phyloP scores from a whole-genome alignment of 768 basidiomycete species.

The Termitomyces sp. region DNA sequence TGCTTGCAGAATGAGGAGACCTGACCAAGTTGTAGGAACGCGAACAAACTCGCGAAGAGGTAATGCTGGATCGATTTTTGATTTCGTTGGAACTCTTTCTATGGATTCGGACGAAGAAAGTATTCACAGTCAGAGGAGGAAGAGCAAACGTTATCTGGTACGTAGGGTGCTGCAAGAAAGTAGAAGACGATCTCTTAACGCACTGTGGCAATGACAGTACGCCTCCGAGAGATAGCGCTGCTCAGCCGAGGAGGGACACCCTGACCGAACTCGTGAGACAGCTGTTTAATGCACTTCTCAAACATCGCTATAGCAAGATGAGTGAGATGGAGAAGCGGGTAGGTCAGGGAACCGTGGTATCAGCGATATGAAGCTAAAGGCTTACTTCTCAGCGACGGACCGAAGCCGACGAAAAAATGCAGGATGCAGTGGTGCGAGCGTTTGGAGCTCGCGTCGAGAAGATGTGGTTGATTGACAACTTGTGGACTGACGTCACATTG shows the following conservation, averaged over 20 bases:
- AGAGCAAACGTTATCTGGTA: constrained; percentile 19
- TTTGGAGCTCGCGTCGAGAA: constrained; percentile 20
- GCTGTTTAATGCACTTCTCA: background rate
- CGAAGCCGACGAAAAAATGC: constrained; percentile 18
- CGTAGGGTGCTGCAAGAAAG: background rate
- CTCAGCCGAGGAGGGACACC: background rate
- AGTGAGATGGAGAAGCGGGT: constrained; percentile 4
- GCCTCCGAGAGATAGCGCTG: background rate
- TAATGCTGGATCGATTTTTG: constrained; percentile 1
- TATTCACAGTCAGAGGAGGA: constrained; percentile 20
- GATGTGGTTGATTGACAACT: constrained; percentile 24
- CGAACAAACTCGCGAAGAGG: background rate
- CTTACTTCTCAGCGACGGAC: constrained; percentile 13
- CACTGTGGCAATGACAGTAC: background rate
- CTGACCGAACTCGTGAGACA: background rate
- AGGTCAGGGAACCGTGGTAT: background rate
- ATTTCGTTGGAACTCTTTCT: constrained; percentile 4
- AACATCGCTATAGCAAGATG: background rate
- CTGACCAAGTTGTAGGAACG: constrained; percentile 1
- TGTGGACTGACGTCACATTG: constrained; percentile 22
- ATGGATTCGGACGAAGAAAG: constrained; percentile 18
- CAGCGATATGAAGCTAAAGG: background rate
- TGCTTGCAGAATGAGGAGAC: background rate
- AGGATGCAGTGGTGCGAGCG: constrained; percentile 15
- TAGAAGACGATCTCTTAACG: background rate